These are phyloP conservation scores for Sherardia arvensis DNA, from an alignment of 257 asterid species.

Conservation along the genomic window DNA sequence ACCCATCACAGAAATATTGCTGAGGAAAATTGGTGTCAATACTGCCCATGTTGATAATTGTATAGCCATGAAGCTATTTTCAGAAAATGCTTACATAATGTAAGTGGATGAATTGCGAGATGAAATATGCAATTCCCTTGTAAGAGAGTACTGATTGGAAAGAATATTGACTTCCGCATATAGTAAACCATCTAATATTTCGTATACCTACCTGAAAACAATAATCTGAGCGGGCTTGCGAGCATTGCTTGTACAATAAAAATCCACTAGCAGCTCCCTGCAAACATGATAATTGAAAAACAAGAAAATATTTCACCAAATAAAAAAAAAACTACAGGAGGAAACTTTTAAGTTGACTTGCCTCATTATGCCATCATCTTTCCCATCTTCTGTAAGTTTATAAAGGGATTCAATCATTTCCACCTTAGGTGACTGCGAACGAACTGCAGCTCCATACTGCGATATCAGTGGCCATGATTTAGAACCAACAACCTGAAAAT, in stretches of 20 bases:
- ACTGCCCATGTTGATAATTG: not conserved
- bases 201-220: conserved; percentile 63
- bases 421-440: conserved; percentile 70
- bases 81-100: not conserved
- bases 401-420: conserved; percentile 79
- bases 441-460: conserved; percentile 84
- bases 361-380: conserved; percentile 93
- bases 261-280: conserved; percentile 89
- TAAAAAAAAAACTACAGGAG: conserved; percentile 10
- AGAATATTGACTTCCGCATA: not conserved
- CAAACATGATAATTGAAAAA: conserved; percentile 12
- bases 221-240: conserved; percentile 75
- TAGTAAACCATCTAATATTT: not conserved
- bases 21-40: not conserved
- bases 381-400: conserved; percentile 76
- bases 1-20: not conserved
- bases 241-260: conserved; percentile 57
- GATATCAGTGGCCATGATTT: conserved; percentile 88
- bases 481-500: conserved; percentile 80
- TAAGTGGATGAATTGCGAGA: not conserved
- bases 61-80: not conserved
- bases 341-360: conserved; percentile 13
- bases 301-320: conserved; percentile 1
- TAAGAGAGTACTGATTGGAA: not conserved
- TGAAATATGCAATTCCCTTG: not conserved